These are phyloP conservation scores for Piromyces finnis DNA, from an alignment of 192 early-diverging fungal genomes.

Conservation along the genomic window DNA sequence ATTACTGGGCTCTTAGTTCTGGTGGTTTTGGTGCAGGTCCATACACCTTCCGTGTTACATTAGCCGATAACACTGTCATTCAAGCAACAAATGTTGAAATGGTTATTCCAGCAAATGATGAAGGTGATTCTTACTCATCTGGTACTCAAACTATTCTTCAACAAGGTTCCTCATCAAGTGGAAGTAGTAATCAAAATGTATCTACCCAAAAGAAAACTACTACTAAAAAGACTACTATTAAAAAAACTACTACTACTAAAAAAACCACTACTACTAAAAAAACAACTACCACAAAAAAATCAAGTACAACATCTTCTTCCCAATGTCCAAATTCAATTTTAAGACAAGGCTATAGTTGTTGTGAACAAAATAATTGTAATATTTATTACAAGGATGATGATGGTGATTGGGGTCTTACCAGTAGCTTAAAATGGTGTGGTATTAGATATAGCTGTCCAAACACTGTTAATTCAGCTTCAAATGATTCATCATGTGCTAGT, in stretches of 20 bases:
- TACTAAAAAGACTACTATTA: not conserved
- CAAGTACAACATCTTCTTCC: too few relatives aligned
- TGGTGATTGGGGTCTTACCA: not conserved
- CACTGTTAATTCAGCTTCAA: not conserved
- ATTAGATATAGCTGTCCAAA: not conserved
- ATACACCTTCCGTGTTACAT: not conserved
- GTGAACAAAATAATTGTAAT: not conserved
- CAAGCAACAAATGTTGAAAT: not conserved
- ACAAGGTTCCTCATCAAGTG: not conserved
- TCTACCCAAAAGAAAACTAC: too few relatives aligned
- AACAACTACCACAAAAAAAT: not conserved
- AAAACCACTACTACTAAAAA: not conserved
- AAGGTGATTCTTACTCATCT: not conserved
- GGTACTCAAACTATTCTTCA: not conserved
- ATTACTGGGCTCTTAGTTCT: not conserved
- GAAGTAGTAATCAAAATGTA: not conserved
- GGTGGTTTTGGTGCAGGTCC: not conserved
- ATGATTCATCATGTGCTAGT: not conserved
- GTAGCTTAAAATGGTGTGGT: not conserved
- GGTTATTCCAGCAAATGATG: not conserved
- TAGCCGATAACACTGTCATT: not conserved
- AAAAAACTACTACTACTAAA: not conserved
- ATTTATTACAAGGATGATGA: not conserved
- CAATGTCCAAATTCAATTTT: not conserved
- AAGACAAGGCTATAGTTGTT: not conserved